Base-by-base conservation (phyloP, 2,329 filamentous ascomycete species). In the Colletotrichum camelliae region DNA sequence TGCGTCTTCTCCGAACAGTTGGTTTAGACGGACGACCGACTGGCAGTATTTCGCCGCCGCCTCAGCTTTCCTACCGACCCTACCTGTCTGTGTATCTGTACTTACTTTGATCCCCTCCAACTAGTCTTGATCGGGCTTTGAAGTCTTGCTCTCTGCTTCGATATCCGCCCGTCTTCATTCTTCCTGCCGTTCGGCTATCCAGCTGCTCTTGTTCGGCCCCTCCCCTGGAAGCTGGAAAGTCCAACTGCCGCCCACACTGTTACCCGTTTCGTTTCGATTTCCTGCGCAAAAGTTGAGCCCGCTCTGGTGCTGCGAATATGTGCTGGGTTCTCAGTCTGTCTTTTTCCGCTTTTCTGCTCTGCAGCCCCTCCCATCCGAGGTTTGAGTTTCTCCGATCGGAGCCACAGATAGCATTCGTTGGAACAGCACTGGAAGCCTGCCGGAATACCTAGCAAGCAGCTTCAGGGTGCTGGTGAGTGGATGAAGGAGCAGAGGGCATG, bases 191-290 rank as follows among this genome's bases (percentile, higher is more conserved):
- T 64, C 69, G 35, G 55, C 62, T 67, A 48, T 43, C 16, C 67
- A 70, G 16, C 27, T 43, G 48, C 37, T 24, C 18, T 6, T 55
- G 15, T 29, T 27, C 55, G 18, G 27, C 31, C 37, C 52, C 15
- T 7, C 37, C 61, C 15, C 7, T 52, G 39, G 18, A 13, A 39
- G 21, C 33, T 64, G 16, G 57, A 9, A 52, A 72, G 37, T 58
- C 57, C 48, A 72, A 62, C 62, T 75, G 61, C 62, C 69, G 57
- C 64, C 62, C 73, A 72, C 57, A 75, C 69, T 75, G 69, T 62
- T 67, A 72, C 73, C 69, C 43, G 62, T 58, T 48, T 68, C 62
- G 73, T 72, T 72, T 75, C 73, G 73, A 72, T 75, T 67, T 62
- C 16, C 39, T 43, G 62, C 62, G 21, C 24, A 21, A 55, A 31